phyloP scores from a whole-genome alignment of 345 rosid species.

The Eucalyptus dawsonii region DNA sequence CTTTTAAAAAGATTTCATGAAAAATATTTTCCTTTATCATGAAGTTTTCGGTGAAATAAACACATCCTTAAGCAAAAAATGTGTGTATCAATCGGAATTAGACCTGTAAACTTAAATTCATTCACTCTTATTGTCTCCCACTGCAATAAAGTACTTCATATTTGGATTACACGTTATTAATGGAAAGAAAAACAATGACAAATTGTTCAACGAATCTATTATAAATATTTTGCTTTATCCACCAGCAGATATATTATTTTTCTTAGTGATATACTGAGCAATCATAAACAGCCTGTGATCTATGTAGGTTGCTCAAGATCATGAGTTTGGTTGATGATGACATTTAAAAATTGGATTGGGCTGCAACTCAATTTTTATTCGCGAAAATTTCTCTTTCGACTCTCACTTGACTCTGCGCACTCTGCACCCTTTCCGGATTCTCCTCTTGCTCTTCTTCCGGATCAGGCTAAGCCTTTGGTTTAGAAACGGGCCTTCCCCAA shows the following conservation, averaged over 20 bases:
- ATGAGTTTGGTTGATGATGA: background rate
- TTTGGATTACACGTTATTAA: background rate
- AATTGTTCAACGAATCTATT: background rate
- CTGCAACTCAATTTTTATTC: background rate
- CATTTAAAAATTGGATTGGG: background rate
- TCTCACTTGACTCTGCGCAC: background rate
- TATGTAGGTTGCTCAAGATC: background rate
- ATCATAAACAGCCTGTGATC: background rate
- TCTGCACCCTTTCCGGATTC: background rate
- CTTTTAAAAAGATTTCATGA: no score
- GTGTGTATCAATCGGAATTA: background rate
- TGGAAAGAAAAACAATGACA: background rate
- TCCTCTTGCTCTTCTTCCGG: background rate
- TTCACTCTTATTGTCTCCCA: background rate
- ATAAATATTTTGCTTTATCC: no score
- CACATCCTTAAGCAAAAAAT: background rate
- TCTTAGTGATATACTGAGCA: background rate
- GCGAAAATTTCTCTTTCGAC: background rate
- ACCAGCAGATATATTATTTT: background rate
- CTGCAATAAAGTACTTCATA: background rate
- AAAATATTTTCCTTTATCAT: no score
- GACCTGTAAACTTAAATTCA: background rate
- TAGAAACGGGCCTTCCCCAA: background rate
- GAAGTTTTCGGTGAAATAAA: no score
- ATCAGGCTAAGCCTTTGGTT: background rate